Evolutionary conservation across 805 yeast species (phyloP).

Genomic region (Alloascoidea hylecoeti): DNA sequence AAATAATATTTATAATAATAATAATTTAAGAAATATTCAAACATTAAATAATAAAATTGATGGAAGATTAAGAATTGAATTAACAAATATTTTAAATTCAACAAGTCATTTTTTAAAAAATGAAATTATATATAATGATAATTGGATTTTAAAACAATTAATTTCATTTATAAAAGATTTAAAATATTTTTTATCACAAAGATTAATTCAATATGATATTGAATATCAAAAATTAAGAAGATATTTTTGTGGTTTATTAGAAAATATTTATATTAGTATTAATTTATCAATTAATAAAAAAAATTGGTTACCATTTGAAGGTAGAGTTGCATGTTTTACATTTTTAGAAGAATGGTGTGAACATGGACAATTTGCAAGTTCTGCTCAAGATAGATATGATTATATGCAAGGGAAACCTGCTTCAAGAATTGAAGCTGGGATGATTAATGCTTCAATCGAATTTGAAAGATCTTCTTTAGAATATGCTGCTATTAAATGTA

Average conservation of each 20-base stretch:
- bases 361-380: slow-evolving; percentile 48
- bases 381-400: slow-evolving; percentile 54
- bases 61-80: slow-evolving; percentile 50
- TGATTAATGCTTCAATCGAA: slow-evolving; percentile 60
- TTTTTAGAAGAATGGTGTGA: slow-evolving; percentile 93
- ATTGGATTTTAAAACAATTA: slow-evolving; percentile 51
- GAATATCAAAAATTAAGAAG: slow-evolving; percentile 68
- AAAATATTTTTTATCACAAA: slow-evolving; percentile 40
- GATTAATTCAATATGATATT: slow-evolving; percentile 46
- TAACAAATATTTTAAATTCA: slow-evolving; percentile 61
- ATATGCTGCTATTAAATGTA: slow-evolving; percentile 60
- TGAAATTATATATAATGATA: slow-evolving; percentile 41
- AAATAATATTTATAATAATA: slow-evolving; percentile 20
- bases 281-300: slow-evolving; percentile 18
- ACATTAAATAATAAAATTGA: slow-evolving; percentile 18
- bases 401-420: slow-evolving; percentile 30
- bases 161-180: slow-evolving; percentile 47
- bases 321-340: slow-evolving; percentile 69
- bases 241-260: slow-evolving; percentile 73
- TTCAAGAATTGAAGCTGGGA: slow-evolving; percentile 17
- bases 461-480: slow-evolving; percentile 62
- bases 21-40: not conserved
- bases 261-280: slow-evolving; percentile 42
- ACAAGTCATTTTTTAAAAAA: slow-evolving; percentile 49
- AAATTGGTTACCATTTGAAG: slow-evolving; percentile 73